Evolutionary conservation across 495 filamentous ascomycete genomes (phyloP).

Genomic region (Penicillium steckii): DNA sequence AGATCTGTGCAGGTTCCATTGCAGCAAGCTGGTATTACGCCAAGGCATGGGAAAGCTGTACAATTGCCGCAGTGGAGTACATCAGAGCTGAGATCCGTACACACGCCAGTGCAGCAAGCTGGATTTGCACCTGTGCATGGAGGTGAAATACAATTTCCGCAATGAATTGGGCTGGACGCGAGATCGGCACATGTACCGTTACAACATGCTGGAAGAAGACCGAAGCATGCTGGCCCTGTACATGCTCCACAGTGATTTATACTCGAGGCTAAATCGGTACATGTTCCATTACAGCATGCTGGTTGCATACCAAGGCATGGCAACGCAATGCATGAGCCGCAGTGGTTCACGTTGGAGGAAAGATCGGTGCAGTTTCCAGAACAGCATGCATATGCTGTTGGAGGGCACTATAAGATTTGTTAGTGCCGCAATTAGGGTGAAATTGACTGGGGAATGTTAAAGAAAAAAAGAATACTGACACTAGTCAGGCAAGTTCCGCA

Average conservation of each 20-base stretch:
- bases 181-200: constrained; percentile 12
- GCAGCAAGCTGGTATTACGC: constrained; percentile 13
- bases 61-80: constrained; percentile 14
- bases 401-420: constrained; percentile 1
- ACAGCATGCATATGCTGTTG: constrained; percentile 11
- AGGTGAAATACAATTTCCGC: constrained; percentile 3
- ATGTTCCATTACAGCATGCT: constrained; percentile 14
- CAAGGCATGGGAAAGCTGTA: constrained; percentile 5
- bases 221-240: constrained; percentile 3
- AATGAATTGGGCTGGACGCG: neutral
- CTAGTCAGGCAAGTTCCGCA: constrained; percentile 4
- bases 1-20: constrained; percentile 10
- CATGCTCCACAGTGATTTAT: constrained; percentile 11
- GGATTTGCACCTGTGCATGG: constrained; percentile 8
- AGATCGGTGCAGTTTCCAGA: constrained; percentile 16
- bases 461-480: neutral
- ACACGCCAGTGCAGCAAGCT: constrained; percentile 17
- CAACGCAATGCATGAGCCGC: constrained; percentile 11
- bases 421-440: neutral
- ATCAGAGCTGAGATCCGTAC: constrained; percentile 9
- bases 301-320: constrained; percentile 2
- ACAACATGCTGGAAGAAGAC: constrained; percentile 14
- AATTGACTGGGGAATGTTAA: no score
- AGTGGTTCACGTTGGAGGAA: constrained; percentile 2
- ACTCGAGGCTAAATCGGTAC: constrained; percentile 5